Evolutionary conservation across 208 protist species (phyloP).

Genomic region (Strigomonas culicis): DNA sequence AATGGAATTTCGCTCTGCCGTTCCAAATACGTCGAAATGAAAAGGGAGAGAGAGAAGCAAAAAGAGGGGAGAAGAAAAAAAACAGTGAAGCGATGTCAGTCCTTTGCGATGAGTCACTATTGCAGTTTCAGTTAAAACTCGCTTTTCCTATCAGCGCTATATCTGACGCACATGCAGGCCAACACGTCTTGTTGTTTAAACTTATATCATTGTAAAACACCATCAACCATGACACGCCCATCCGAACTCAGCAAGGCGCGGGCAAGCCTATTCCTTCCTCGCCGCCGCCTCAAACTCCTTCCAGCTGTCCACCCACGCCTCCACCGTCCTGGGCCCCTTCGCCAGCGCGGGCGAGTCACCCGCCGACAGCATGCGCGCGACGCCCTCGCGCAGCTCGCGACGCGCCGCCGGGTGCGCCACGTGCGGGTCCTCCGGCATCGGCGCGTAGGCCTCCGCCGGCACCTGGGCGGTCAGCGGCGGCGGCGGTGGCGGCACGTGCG

Average conservation of each 20-base stretch:
- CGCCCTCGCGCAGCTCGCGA: conserved; percentile 50
- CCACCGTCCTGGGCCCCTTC: conserved; percentile 30
- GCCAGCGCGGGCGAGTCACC: conserved; percentile 34
- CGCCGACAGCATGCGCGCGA: conserved; percentile 59
- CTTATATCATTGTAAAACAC: conserved; percentile 1
- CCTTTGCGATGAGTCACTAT: too few relatives aligned
- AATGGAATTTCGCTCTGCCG: too few relatives aligned
- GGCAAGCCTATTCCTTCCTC: neutral
- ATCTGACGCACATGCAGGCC: too few relatives aligned
- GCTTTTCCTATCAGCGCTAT: too few relatives aligned
- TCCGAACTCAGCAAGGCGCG: too few relatives aligned
- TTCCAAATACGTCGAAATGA: too few relatives aligned
- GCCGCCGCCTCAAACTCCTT: conserved; percentile 62
- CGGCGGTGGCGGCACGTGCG: conserved; percentile 71
- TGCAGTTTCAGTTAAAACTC: too few relatives aligned
- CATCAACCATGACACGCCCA: neutral
- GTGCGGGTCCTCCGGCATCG: conserved; percentile 16
- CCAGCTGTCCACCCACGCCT: conserved; percentile 74
- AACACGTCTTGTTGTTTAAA: too few relatives aligned
- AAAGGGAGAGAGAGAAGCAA: too few relatives aligned
- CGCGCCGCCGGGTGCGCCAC: conserved; percentile 47
- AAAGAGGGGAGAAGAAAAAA: conserved; percentile 5
- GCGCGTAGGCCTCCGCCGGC: conserved; percentile 62
- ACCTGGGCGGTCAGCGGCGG: conserved; percentile 54
- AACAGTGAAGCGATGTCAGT: conserved; percentile 7